Conservation (phyloP, 139 green algal genomes). For the Tetradesmus obliquus region DNA sequence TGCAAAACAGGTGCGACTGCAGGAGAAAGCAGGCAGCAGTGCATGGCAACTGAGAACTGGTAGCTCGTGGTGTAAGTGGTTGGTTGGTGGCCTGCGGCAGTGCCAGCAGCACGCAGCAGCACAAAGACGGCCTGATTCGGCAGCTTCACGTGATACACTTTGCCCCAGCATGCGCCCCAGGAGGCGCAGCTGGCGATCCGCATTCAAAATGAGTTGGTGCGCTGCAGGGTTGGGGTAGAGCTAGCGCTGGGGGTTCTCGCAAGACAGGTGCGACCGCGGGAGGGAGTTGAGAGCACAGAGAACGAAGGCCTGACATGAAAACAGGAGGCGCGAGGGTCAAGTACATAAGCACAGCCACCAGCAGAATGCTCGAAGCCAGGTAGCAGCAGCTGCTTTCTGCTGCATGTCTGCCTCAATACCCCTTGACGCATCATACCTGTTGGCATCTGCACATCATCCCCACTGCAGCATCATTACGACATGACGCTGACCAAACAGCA, state of each 20-base stretch:
- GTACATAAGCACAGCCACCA: no score
- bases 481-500: no score
- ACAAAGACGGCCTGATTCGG: slow-evolving; percentile 47
- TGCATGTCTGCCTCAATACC: no score
- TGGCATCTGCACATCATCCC: no score
- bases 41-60: neutral
- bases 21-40: slow-evolving; percentile 61
- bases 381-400: no score
- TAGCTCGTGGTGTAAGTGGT: neutral
- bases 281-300: neutral
- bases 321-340: no score
- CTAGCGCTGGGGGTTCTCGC: slow-evolving; percentile 60
- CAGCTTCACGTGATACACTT: slow-evolving; percentile 86
- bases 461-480: no score
- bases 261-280: slow-evolving; percentile 80
- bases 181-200: slow-evolving; percentile 80
- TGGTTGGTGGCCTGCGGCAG: slow-evolving; percentile 83
- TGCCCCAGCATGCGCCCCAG: slow-evolving; percentile 85
- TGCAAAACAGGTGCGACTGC: slow-evolving; percentile 83
- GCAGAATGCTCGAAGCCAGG: no score
- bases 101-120: slow-evolving; percentile 84
- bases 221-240: slow-evolving; percentile 2
- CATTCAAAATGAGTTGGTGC: slow-evolving; percentile 52
- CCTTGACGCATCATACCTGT: no score
- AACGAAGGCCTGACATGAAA: neutral